Percentiles rank a stretch among this genome's conserved stretches.
Conservation (phyloP, 2,329 filamentous ascomycete species). For the Ophiostoma perfectum region DNA sequence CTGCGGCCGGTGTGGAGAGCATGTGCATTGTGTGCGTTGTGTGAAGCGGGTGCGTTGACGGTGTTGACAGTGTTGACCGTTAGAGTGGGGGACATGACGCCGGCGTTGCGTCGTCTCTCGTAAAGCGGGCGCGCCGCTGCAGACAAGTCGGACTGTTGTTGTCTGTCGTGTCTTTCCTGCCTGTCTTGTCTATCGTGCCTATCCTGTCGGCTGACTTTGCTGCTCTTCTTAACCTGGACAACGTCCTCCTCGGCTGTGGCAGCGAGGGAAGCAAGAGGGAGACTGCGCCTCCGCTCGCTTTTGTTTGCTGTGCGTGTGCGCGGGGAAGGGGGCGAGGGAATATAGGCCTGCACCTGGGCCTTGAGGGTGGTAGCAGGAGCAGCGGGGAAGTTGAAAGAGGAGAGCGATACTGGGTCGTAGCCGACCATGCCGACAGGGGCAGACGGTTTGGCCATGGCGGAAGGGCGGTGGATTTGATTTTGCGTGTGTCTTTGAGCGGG, state of each 20-base stretch:
- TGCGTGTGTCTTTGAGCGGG: neutral
- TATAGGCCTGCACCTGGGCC: neutral
- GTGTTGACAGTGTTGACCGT: constrained; percentile 17
- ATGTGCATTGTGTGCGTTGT: too few relatives aligned
- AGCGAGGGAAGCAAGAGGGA: constrained; percentile 13
- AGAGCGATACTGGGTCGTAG: neutral
- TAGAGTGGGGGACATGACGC: constrained; percentile 13
- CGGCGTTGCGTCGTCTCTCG: constrained; percentile 13
- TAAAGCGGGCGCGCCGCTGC: neutral
- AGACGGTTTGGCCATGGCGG: constrained; percentile 17
- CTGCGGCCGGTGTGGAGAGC: neutral
- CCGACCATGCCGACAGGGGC: neutral
- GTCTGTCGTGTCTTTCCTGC: neutral
- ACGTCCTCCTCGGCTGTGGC: neutral
- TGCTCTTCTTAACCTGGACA: neutral
- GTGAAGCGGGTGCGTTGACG: neutral
- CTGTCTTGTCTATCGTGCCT: neutral
- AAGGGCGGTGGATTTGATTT: constrained; percentile 13
- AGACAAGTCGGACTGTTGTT: neutral
- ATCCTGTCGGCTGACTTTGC: too few relatives aligned
- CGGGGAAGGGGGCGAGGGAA: neutral
- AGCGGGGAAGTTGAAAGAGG: neutral
- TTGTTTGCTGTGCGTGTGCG: constrained; percentile 17
- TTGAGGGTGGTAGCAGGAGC: neutral
- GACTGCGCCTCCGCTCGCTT: constrained; percentile 22